phyloP scores from a whole-genome alignment of 2,329 filamentous ascomycete genomes.

The Cordyceps fumosorosea region DNA sequence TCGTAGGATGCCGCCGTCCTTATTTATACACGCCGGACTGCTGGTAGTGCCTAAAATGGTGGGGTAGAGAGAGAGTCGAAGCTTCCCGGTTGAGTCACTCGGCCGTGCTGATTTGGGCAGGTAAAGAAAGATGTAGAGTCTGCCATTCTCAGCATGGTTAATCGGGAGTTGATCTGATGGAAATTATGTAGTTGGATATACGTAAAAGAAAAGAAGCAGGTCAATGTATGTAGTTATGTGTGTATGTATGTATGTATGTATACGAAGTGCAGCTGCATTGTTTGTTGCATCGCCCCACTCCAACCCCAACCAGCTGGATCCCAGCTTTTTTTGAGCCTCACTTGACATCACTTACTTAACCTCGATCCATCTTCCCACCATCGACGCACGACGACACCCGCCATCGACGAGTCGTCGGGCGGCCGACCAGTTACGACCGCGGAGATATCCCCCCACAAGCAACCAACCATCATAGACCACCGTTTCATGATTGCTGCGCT shows the following conservation, averaged over 20 bases:
- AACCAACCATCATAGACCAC: not conserved
- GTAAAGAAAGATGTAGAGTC: not conserved
- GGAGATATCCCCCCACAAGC: not conserved
- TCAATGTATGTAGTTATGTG: too few relatives aligned
- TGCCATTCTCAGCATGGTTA: not conserved
- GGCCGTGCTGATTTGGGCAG: not conserved
- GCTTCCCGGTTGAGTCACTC: conserved; percentile 9
- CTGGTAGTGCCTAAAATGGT: not conserved
- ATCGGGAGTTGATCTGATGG: too few relatives aligned
- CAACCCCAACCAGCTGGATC: not conserved
- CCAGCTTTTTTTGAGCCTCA: conserved; percentile 4
- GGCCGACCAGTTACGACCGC: conserved; percentile 1
- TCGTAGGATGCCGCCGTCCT: not conserved
- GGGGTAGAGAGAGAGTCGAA: not conserved
- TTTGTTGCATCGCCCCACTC: conserved; percentile 3
- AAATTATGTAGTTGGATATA: not conserved
- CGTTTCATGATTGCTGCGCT: conserved; percentile 21
- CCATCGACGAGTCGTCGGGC: conserved; percentile 5
- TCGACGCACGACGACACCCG: not conserved
- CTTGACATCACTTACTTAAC: not conserved
- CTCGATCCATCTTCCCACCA: not conserved
- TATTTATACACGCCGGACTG: not conserved
- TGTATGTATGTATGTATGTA: too few relatives aligned
- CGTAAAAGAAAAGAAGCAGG: not conserved
- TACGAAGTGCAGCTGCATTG: not conserved